Evolutionary conservation across 1,139 yeast species (phyloP).

Genomic region (Kodamaea plutei): DNA sequence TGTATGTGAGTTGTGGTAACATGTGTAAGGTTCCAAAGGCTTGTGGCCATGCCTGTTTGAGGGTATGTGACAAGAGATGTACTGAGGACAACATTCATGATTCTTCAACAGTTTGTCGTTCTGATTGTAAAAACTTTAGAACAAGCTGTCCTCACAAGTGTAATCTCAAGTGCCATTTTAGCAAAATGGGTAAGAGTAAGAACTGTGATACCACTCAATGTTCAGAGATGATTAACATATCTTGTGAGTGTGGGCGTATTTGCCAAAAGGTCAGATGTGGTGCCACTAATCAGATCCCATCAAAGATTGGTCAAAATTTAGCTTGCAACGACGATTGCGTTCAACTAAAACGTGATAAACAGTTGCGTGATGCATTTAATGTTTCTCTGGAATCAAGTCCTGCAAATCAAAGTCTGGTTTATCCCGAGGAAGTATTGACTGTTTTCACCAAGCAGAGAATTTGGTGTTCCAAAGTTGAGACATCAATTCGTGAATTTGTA

Average conservation of each 20-base stretch:
- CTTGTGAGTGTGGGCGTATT: constrained; percentile 65
- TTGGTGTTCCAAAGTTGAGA: constrained; percentile 68
- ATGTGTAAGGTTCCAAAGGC: constrained; percentile 53
- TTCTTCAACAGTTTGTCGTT: constrained; percentile 43
- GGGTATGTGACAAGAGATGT: constrained; percentile 48
- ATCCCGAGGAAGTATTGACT: constrained; percentile 39
- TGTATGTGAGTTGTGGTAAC: constrained; percentile 67
- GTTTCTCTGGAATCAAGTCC: constrained; percentile 22
- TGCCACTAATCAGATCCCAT: constrained; percentile 30
- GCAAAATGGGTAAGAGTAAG: constrained; percentile 31
- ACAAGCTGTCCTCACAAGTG: constrained; percentile 63
- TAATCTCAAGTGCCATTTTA: constrained; percentile 60
- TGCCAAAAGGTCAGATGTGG: constrained; percentile 49
- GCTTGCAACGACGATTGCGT: constrained; percentile 75
- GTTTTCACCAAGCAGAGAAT: constrained; percentile 47
- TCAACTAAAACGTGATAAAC: constrained; percentile 53
- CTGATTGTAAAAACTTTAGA: constrained; percentile 51
- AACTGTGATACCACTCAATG: constrained; percentile 42
- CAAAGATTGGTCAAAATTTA: constrained; percentile 32
- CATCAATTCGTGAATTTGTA: constrained; percentile 46
- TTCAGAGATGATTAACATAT: constrained; percentile 43
- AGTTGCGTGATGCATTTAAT: constrained; percentile 60
- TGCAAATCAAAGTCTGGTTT: constrained; percentile 24
- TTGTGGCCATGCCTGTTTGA: constrained; percentile 72
- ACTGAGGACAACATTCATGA: constrained; percentile 30